Percentiles rank a stretch among this genome's conserved stretches.
Conservation (phyloP, 345 rosid species). For the Salix dunnii region DNA sequence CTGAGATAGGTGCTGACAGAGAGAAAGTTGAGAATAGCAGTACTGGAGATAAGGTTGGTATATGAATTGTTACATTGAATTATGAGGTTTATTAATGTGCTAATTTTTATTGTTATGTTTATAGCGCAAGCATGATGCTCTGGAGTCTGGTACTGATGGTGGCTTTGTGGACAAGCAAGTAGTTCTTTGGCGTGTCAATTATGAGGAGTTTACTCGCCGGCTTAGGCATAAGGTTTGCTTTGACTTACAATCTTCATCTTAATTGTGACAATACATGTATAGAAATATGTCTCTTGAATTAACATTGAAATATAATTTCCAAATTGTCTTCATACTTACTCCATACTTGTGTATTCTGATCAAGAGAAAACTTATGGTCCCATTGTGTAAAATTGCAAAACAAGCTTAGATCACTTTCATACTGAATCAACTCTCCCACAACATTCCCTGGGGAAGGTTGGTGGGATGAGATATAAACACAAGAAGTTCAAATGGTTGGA, state of each 20-base stretch:
- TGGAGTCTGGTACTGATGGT: constrained; percentile 33
- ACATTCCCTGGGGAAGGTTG: not conserved
- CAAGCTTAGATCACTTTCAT: not conserved
- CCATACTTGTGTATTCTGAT: not conserved
- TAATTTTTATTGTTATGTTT: constrained; percentile 12
- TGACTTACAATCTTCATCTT: too few relatives aligned
- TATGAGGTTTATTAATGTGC: constrained; percentile 10
- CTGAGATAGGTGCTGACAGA: constrained; percentile 29
- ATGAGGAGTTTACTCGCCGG: constrained; percentile 62
- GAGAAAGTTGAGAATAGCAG: constrained; percentile 26
- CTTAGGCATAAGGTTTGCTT: constrained; percentile 80
- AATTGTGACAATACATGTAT: too few relatives aligned
- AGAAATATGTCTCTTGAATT: not conserved
- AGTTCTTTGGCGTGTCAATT: constrained; percentile 80
- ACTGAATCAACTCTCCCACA: not conserved
- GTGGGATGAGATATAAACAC: not conserved
- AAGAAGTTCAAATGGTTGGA: not conserved
- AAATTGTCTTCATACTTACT: not conserved
- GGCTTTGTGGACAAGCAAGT: constrained; percentile 28
- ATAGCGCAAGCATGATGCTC: constrained; percentile 55
- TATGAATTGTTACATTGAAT: constrained; percentile 6
- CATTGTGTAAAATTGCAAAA: not conserved
- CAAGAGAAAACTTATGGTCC: not conserved
- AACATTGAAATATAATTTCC: too few relatives aligned
- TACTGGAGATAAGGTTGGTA: constrained; percentile 65